Base-by-base conservation (phyloP, 176 grass and related monocot genomes). In the maize (Zea mays) region DNA sequence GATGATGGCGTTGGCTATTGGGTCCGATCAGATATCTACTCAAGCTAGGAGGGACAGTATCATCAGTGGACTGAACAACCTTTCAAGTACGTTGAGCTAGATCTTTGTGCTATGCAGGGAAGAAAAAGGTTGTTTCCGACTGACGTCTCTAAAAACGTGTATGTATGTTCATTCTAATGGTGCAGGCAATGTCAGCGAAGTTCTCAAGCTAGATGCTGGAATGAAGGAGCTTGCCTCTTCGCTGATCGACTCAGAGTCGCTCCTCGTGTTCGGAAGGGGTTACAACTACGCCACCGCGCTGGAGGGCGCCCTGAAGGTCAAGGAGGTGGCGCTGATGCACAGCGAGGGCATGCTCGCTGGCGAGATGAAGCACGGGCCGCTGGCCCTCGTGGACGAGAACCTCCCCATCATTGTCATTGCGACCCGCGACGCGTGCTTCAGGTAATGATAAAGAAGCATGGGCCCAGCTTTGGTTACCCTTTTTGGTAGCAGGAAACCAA, bases 1-100 rank as follows among this genome's bases (percentile, higher is more conserved):
- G 17, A 98, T 98, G 96, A 85, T 98, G 89, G 91, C 96, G 63
- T 83, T 98, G 78, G 92, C 96, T 85, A 87, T 95, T 87, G 96
- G 96, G 69, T 88, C 89, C 69, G 92, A 98, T 69, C 93, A 81
- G 89, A 98, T 94, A 84, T 98, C 96, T 62, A 95, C 87, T 62
- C 79, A 88, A 81, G 65, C 81, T 75, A 90, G 87, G 88, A 92
- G 96, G 45, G 78, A 89, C 66, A 51, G 48, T 73, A 90, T 92
- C 69, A 92, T 94, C 74, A 83, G 67, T 74, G 85, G 77, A 69
- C 90, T 98, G 75, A 82, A 60, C 51, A 68, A 64, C 69, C 86
- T 98, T 52, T 83, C 96, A 73, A 82, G 96, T 98, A 95, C 54
- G 84, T 56, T 61, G 39, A n/a, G 20, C 37, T 34, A 62, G 45